Base-by-base conservation (phyloP, 2,329 filamentous ascomycete genomes). In the Colletotrichum sp. region DNA sequence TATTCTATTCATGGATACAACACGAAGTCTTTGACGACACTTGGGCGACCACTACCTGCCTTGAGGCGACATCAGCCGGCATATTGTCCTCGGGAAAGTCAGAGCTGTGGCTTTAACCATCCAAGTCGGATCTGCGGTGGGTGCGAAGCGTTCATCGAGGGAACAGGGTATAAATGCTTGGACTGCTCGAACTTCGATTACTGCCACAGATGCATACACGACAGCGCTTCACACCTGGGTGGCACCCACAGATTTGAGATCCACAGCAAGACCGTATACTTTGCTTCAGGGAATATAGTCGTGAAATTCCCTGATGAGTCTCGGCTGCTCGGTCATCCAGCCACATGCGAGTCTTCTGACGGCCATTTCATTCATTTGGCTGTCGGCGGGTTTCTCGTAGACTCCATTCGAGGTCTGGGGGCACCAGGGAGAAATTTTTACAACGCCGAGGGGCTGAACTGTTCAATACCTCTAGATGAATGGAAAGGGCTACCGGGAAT, bases 311-410 rank as follows among this genome's bases (percentile, higher is more conserved):
- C 28, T 28, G 28, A 28, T 2, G 28, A 28, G 2, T 28, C 28
- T 28, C 28, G 28, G 28, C 28, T 28, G 12, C 8, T 16, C 30
- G 13, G 30, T 32, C 15, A 8, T 32, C 3, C 16, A 13, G 13
- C 18, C 26, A 34, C 18, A 7, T 16, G 57, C 13, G 6, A 34
- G 12, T 6, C 13, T 15, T 7, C 32, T 34, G 2, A 6, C 32
- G 34, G 34, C 15, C 13, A 36, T 8, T 1, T 16, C 1, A 36
- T 8, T 16, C 28, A 28, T 28, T 2, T 28, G 28, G 28, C 34
- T 0, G 34, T 15, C 13, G 1, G 3, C 34, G 34, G 15, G 7
- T 16, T 15, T 36, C 0, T 36, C 2, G 15, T 16, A 16, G 15
- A 36, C 4, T 8, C 34, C 34, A 36, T 36, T 36, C 34, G 7